Percentiles rank a stretch among this genome's conserved stretches.
Conservation (phyloP, 2,329 filamentous ascomycete species). For the Colletotrichum chrysophilum region DNA sequence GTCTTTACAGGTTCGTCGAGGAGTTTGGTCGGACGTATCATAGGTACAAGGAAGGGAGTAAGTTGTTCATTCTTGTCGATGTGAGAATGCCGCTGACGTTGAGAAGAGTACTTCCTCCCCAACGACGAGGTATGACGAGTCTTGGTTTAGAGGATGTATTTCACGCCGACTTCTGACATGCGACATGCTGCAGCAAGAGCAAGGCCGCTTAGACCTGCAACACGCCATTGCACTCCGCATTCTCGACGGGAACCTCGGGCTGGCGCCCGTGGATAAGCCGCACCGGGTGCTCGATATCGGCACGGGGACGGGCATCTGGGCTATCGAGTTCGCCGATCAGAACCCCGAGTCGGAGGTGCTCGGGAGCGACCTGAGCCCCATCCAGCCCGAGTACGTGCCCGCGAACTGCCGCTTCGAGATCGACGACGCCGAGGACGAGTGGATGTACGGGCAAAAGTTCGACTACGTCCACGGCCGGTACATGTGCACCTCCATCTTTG, state of each 20-base stretch:
- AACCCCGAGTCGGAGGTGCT: conserved; percentile 36
- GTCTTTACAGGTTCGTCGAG: conserved; percentile 6
- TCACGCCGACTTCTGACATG: neutral
- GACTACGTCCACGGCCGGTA: conserved; percentile 20
- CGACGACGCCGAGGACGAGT: conserved; percentile 36
- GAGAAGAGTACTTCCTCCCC: conserved; percentile 8
- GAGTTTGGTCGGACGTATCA: conserved; percentile 17
- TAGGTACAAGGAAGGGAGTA: conserved; percentile 10
- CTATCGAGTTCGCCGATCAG: conserved; percentile 45
- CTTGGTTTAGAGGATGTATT: neutral
- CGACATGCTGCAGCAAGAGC: conserved; percentile 30
- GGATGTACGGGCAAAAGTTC: conserved; percentile 22
- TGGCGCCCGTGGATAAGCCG: conserved; percentile 2
- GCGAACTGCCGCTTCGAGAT: conserved; percentile 43
- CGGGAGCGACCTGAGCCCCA: conserved; percentile 43
- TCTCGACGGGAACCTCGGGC: neutral
- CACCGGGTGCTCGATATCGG: conserved; percentile 28
- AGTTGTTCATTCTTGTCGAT: neutral
- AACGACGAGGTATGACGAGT: conserved; percentile 7
- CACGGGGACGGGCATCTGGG: conserved; percentile 33
- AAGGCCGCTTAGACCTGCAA: conserved; percentile 46
- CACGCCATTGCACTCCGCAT: conserved; percentile 33
- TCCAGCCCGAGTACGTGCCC: conserved; percentile 44
- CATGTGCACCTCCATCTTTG: conserved; percentile 37
- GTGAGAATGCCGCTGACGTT: neutral